Evolutionary conservation across 495 filamentous ascomycete species (phyloP).

Genomic region (Clavariopsis aquatica): DNA sequence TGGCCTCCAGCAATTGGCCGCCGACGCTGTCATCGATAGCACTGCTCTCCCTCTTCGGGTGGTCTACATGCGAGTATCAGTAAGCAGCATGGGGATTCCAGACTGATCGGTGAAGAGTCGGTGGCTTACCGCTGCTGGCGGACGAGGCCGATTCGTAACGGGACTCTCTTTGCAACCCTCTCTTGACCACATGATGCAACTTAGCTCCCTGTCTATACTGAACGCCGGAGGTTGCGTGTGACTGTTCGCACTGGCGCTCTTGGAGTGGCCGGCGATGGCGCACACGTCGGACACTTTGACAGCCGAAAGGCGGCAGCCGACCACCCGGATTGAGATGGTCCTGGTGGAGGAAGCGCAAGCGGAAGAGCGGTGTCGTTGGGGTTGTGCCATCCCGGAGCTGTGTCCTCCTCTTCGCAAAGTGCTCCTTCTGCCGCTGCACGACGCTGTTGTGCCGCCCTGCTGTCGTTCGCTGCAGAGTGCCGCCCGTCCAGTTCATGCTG

Average conservation of each 20-base stretch:
- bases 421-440: conserved; percentile 33
- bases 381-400: conserved; percentile 27
- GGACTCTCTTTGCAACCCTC: background rate
- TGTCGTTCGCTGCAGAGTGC: conserved; percentile 34
- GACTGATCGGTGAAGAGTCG: background rate
- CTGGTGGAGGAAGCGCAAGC: conserved; percentile 19
- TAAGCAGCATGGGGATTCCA: background rate
- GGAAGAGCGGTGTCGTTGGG: conserved; percentile 9
- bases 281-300: conserved; percentile 12
- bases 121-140: background rate
- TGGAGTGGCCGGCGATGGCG: conserved; percentile 20
- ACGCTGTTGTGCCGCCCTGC: conserved; percentile 21
- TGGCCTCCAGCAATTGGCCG: conserved; percentile 30
- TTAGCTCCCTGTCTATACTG: background rate
- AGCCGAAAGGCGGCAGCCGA: conserved; percentile 11
- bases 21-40: background rate
- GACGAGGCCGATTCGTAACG: background rate
- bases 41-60: conserved; percentile 14
- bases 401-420: conserved; percentile 34
- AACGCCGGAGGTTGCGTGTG: background rate
- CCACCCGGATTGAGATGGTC: conserved; percentile 10
- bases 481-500: conserved; percentile 42
- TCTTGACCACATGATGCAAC: background rate
- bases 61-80: conserved; percentile 2
- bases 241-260: background rate